Conservation (phyloP, 1,284 basidiomycete genomes). For the Malassezia yamatoensis region DNA sequence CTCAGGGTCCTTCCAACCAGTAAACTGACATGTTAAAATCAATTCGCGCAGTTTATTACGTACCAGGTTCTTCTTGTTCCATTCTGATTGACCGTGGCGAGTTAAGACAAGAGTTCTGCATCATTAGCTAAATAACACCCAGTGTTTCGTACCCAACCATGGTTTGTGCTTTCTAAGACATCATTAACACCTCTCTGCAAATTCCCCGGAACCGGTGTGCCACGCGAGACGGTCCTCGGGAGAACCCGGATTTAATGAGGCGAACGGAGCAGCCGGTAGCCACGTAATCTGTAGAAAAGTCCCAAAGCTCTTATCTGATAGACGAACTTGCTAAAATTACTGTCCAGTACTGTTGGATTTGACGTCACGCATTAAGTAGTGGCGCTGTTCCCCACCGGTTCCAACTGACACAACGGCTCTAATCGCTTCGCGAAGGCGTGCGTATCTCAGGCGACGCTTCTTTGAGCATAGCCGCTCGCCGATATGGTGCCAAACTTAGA, state of each 20-base stretch:
- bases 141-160: constrained; percentile 16
- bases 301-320: not conserved
- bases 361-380: not conserved
- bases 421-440: not conserved
- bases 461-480: no score
- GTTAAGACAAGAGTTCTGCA: constrained; percentile 44
- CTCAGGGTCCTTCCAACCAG: constrained; percentile 48
- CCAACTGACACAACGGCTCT: not conserved
- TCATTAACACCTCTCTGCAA: no score
- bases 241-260: not conserved
- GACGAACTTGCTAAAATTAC: not conserved
- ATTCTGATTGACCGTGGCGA: constrained; percentile 48
- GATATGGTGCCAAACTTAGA: constrained; percentile 2
- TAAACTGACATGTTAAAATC: constrained; percentile 25
- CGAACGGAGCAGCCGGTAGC: not conserved
- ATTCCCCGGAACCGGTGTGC: not conserved
- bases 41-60: not conserved
- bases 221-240: not conserved
- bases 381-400: no score
- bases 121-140: not conserved
- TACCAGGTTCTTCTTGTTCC: constrained; percentile 48
- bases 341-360: not conserved
- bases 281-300: not conserved
- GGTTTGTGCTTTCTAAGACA: not conserved
- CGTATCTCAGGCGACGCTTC: not conserved